Base-by-base conservation (phyloP, 129 eudicot species). In the Artemisia tridentata region DNA sequence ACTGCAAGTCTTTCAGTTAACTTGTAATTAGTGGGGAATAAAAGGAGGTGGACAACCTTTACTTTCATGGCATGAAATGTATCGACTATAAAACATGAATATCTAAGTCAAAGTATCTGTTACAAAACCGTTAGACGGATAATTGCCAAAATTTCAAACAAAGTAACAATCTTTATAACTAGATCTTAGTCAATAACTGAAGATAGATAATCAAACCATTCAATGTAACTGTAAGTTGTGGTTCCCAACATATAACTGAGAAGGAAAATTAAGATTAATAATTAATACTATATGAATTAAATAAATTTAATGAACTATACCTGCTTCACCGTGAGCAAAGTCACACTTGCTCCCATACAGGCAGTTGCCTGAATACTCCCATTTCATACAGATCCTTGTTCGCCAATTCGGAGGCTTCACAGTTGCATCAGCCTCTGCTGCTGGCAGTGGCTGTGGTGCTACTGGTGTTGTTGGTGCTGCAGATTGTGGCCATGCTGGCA, bases 301-400 rank as follows among this genome's bases (percentile, higher is more conserved):
- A n/a, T n/a, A n/a, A n/a, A n/a, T n/a, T n/a, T n/a, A n/a, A n/a
- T n/a, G n/a, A n/a, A n/a, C n/a, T n/a, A n/a, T n/a, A n/a, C n/a
- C n/a, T n/a, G n/a, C n/a, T n/a, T n/a, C n/a, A n/a, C n/a, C n/a
- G n/a, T n/a, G n/a, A n/a, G n/a, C 96, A 75, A 92, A 92, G 73
- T 78, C 78, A 70, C 98, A 92, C 79, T 83, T 83, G 80, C 43
- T 79, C 3, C 96, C 98, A 50, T 74, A 92, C n/a, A 86, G 89
- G 68, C 98, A 92, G 73, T 73, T 72, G 61, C 89, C 91, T 0
- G 88, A 77, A 53, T 59, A 71, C 75, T 88, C 91, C 96, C 98
- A 92, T 77, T 86, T 88, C 79, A 80, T 86, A 70, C 98, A 91
- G 53, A 91, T 86, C 78, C 86, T 84, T 14, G 98, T 88, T 54